Percentiles rank a stretch among this genome's conserved stretches.
Conservation (phyloP, 371 early-diverging fungal genomes). For the Mucor lusitanicus region DNA sequence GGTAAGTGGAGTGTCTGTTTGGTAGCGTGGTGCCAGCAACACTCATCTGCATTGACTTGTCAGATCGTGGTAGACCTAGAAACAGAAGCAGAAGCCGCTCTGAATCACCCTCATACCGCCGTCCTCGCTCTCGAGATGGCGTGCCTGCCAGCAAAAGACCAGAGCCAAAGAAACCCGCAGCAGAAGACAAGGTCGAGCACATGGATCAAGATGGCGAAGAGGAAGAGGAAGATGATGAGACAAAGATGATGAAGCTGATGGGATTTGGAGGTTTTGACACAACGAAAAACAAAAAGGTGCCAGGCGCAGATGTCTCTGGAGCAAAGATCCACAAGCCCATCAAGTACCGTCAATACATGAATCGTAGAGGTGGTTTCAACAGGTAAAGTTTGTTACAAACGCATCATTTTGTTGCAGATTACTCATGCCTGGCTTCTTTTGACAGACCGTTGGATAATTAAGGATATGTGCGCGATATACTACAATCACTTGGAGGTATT, state of each 20-base stretch:
- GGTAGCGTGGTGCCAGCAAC: neutral
- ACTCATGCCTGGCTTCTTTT: neutral
- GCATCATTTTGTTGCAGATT: neutral
- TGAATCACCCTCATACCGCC: slow-evolving; percentile 5
- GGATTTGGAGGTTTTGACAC: slow-evolving; percentile 90
- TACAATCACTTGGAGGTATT: neutral
- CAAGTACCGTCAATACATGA: slow-evolving; percentile 95
- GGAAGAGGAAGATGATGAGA: slow-evolving; percentile 43
- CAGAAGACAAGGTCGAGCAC: neutral
- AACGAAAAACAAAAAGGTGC: slow-evolving; percentile 80
- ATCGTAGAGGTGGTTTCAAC: slow-evolving; percentile 92
- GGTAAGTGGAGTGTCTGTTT: neutral
- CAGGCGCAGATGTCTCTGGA: slow-evolving; percentile 67
- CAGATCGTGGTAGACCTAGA: slow-evolving; percentile 12
- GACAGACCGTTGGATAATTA: slow-evolving; percentile 43
- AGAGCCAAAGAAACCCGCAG: slow-evolving; percentile 1
- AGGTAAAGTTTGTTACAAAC: slow-evolving; percentile 26
- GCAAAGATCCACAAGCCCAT: slow-evolving; percentile 76
- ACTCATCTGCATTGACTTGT: neutral
- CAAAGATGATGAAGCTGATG: slow-evolving; percentile 67
- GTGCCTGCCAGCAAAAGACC: neutral
- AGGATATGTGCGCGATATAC: neutral
- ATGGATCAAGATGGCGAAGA: slow-evolving; percentile 14
- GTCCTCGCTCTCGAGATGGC: slow-evolving; percentile 1
- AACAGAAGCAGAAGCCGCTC: slow-evolving; percentile 15